Evolutionary conservation across 1,284 basidiomycete species (phyloP).

Genomic region (Phlebopus sp.): DNA sequence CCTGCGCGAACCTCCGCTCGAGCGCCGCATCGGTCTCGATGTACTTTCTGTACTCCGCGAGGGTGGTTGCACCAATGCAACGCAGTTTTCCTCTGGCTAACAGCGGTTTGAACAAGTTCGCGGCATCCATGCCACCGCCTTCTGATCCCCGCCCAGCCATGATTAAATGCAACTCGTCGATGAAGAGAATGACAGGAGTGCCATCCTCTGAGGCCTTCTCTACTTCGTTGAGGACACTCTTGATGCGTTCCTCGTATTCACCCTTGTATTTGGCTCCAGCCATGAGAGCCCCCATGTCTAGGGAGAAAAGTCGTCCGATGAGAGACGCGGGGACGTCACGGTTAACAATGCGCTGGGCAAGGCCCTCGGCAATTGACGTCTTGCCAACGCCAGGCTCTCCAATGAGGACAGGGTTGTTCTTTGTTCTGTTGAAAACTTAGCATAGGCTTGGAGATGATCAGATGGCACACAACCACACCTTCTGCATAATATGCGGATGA

Average conservation of each 20-base stretch:
- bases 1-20: conserved; percentile 93
- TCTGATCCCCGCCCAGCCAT: conserved; percentile 81
- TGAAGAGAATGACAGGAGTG: conserved; percentile 87
- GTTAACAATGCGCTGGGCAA: conserved; percentile 95
- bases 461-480: conserved; percentile 39
- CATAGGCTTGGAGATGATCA: background rate
- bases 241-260: conserved; percentile 97
- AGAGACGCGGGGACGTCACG: conserved; percentile 91
- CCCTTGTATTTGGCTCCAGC: conserved; percentile 96
- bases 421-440: conserved; percentile 56
- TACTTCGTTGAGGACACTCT: conserved; percentile 89
- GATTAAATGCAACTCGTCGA: conserved; percentile 92
- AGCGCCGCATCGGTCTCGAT: conserved; percentile 95
- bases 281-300: conserved; percentile 96
- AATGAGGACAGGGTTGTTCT: conserved; percentile 91
- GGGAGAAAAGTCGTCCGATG: conserved; percentile 78
- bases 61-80: conserved; percentile 91
- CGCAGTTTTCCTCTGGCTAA: conserved; percentile 88
- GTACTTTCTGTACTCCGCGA: conserved; percentile 92
- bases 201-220: conserved; percentile 89
- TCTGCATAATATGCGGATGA: conserved; percentile 75
- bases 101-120: conserved; percentile 88
- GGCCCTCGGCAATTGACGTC: conserved; percentile 92
- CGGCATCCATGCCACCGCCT: conserved; percentile 81
- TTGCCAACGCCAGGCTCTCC: conserved; percentile 95